Base-by-base conservation (phyloP, 306 rosid species). In the Astragalus glycyphyllos region DNA sequence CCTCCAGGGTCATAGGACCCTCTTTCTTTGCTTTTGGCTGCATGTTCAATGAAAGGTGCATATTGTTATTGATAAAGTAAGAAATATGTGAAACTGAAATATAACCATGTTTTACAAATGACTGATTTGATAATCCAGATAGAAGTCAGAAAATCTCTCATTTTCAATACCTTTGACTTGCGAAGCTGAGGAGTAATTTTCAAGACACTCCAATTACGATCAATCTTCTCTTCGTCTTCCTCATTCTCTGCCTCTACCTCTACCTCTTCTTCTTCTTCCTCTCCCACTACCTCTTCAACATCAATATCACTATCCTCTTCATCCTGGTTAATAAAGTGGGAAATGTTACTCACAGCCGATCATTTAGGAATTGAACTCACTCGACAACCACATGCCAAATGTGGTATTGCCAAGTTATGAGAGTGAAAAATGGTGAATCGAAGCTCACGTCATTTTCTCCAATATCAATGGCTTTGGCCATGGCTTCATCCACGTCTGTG, bases 391-490 rank as follows among this genome's bases (percentile, higher is more conserved):
- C 40, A 34, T 49, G 51, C 13, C 40, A 69, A 55, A 47, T 35
- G 2, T 8, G 17, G 4, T 8, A 16, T 42, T 37, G 35, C 35
- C 3, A 6, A 42, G 59, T 29, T 20, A 63, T 48, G 49, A 46
- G 40, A 69, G 50, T 29, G 68, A 44, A 26, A 78, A 35, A 57
- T 61, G 48, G 76, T 59, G 45, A 64, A 69, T 31, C 11, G 16
- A 82, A 75, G 53, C 96, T 87, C 73, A 89, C 99, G 38, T 94
- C 96, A 72, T 88, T 90, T 83, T 91, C 99, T 17, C 99, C 97
- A 46, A 91, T 89, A 81, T 95, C 99, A 46, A 95, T 88, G 44
- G 96, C 99, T 84, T 77, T 89, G 44, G 90, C 80, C 99, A 95
- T 89, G 44, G 97, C 96, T 41, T 91, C 97, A 68, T 95, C 99